Percentiles rank a stretch among this genome's conserved stretches.
Conservation (phyloP, 176 grass and related monocot species). For the Ananas comosus region DNA sequence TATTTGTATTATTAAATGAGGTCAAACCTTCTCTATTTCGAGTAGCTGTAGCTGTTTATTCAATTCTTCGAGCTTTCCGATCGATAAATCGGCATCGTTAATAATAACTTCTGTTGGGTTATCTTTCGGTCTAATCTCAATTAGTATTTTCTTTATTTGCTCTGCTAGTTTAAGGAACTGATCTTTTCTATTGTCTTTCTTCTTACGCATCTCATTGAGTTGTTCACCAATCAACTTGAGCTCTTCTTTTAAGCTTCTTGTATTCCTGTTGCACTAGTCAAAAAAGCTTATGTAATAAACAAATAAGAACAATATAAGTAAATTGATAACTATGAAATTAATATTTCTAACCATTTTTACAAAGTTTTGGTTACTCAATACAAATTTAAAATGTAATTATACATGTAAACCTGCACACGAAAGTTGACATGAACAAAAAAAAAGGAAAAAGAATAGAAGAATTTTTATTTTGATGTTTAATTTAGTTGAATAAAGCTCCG, state of each 20-base stretch:
- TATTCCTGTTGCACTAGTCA: slow-evolving; percentile 21
- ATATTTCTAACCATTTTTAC: no score
- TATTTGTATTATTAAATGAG: background rate
- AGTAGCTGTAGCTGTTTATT: slow-evolving; percentile 41
- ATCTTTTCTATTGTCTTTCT: slow-evolving; percentile 36
- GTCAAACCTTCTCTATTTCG: slow-evolving; percentile 53
- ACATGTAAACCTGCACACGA: no score
- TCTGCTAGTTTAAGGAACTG: slow-evolving; percentile 43
- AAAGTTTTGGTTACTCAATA: no score
- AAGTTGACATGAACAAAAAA: no score
- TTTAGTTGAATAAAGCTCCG: no score
- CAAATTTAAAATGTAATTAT: no score
- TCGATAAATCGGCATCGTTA: slow-evolving; percentile 45
- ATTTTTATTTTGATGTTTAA: no score
- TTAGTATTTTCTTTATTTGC: slow-evolving; percentile 30
- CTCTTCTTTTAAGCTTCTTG: slow-evolving; percentile 52
- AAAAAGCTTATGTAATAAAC: background rate
- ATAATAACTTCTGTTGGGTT: background rate
- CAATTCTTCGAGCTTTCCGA: slow-evolving; percentile 43
- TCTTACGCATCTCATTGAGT: slow-evolving; percentile 44
- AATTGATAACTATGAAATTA: no score
- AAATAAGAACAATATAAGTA: no score
- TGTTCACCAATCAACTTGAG: slow-evolving; percentile 44
- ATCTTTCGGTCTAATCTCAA: slow-evolving; percentile 38
- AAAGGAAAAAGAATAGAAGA: no score